Percentiles rank a stretch among this genome's conserved stretches.
Evolutionary conservation across 1,139 yeast species (phyloP).

Genomic region (Geotrichum bryndzae): DNA sequence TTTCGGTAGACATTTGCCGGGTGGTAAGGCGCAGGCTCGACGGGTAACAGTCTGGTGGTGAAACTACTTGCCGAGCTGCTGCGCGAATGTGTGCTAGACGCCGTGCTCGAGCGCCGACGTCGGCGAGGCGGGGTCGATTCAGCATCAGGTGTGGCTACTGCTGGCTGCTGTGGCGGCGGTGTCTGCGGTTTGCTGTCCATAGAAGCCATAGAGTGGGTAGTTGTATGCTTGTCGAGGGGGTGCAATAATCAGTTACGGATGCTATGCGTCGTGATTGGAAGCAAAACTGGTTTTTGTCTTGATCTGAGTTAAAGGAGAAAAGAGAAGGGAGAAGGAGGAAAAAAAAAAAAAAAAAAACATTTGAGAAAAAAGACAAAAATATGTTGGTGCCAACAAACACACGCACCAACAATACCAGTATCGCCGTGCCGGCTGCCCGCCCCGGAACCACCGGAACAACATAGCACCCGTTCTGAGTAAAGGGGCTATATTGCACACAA

Average conservation of each 20-base stretch:
- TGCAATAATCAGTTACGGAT: not conserved
- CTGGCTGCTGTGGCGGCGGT: conserved; percentile 11
- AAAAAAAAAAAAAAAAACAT: not conserved
- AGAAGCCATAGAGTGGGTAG: not conserved
- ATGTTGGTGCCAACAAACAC: not conserved
- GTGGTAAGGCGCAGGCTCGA: conserved; percentile 20
- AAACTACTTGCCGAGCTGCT: conserved; percentile 12
- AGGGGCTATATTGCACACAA: not conserved
- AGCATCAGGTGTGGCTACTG: not conserved
- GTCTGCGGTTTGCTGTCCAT: conserved; percentile 1
- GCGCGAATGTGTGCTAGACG: conserved; percentile 13
- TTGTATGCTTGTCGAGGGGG: not conserved
- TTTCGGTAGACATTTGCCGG: conserved; percentile 43
- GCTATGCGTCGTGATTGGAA: not conserved
- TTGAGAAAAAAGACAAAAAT: not conserved
- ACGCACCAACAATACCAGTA: not conserved
- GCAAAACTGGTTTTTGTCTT: not conserved
- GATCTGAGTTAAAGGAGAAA: not conserved
- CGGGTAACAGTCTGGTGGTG: not conserved
- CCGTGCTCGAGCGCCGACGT: conserved; percentile 16
- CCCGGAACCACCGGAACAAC: not conserved
- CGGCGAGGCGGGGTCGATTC: conserved; percentile 10
- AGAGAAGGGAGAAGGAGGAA: not conserved
- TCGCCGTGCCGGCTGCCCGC: not conserved
- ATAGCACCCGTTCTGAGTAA: not conserved